Evolutionary conservation across 306 rosid genomes (phyloP).

Genomic region (Cercis canadensis): DNA sequence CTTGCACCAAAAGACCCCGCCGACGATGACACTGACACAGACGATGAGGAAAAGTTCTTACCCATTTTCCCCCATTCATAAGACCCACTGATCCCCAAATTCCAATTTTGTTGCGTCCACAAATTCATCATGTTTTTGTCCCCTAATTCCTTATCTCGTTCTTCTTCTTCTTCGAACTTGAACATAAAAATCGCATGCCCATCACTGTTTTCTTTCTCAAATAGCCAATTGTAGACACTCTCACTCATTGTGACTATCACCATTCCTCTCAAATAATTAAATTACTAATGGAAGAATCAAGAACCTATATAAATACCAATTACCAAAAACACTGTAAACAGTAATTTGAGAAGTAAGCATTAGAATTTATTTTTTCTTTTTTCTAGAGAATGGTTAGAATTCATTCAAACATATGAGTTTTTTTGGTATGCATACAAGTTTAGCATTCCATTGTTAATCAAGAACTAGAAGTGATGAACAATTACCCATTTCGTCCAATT

Average conservation of each 20-base stretch:
- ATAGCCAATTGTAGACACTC: too few relatives aligned
- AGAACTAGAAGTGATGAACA: background rate
- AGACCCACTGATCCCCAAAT: conserved; percentile 53
- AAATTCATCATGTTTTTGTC: conserved; percentile 29
- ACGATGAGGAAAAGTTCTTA: conserved; percentile 75
- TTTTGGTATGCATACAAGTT: too few relatives aligned
- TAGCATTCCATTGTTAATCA: background rate
- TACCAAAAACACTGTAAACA: too few relatives aligned
- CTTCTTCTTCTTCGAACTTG: too few relatives aligned
- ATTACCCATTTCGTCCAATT: conserved; percentile 93
- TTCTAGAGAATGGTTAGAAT: background rate
- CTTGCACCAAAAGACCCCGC: too few relatives aligned
- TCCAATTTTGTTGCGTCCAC: conserved; percentile 63
- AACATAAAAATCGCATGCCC: too few relatives aligned
- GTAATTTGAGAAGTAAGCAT: background rate
- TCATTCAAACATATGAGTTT: background rate
- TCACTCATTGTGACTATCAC: background rate
- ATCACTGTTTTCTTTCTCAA: too few relatives aligned
- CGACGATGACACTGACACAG: conserved; percentile 60
- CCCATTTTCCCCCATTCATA: conserved; percentile 66
- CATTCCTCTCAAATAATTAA: background rate
- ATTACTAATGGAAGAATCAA: background rate
- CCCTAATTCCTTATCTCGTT: too few relatives aligned
- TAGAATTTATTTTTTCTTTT: too few relatives aligned
- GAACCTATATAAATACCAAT: background rate